Evolutionary conservation across 225 moss, liverwort and hornwort genomes (phyloP).

Genomic region (Sphagnum tenellum): DNA sequence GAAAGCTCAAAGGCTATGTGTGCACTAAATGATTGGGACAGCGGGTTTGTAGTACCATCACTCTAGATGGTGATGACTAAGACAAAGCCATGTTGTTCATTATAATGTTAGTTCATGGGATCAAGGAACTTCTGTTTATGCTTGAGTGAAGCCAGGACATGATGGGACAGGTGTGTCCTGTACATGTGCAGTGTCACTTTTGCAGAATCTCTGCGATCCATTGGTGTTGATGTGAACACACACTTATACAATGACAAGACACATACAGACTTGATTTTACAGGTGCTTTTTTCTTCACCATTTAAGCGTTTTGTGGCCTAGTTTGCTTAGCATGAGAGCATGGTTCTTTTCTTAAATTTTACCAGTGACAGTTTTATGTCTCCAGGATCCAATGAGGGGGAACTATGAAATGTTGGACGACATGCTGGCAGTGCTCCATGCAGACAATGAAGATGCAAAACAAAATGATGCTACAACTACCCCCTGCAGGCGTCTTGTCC

Average conservation of each 20-base stretch:
- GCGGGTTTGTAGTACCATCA: background rate
- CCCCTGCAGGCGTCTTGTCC: slow-evolving; percentile 56
- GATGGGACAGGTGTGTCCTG: background rate
- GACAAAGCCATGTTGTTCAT: background rate
- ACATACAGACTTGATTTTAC: slow-evolving; percentile 84
- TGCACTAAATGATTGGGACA: background rate
- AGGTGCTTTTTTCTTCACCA: slow-evolving; percentile 27
- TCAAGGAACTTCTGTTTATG: too few relatives aligned
- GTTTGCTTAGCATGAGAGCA: slow-evolving; percentile 1
- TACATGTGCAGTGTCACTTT: slow-evolving; percentile 42
- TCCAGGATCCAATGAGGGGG: slow-evolving; percentile 85
- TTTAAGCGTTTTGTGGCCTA: background rate
- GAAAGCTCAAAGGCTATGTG: background rate
- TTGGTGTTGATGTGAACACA: slow-evolving; percentile 44
- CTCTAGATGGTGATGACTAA: background rate
- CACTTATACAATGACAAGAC: slow-evolving; percentile 64
- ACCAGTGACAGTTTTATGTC: background rate
- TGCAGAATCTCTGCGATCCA: slow-evolving; percentile 38
- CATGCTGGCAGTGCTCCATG: slow-evolving; percentile 46
- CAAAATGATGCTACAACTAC: slow-evolving; percentile 24
- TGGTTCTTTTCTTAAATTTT: background rate
- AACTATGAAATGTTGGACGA: slow-evolving; percentile 51
- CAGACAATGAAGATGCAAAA: slow-evolving; percentile 48
- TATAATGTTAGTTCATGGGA: too few relatives aligned
- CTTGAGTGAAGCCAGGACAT: too few relatives aligned